Percentiles rank a stretch among this genome's conserved stretches.
phyloP scores from a whole-genome alignment of 2,329 filamentous ascomycete species.

The Trichoderma semiorbis region DNA sequence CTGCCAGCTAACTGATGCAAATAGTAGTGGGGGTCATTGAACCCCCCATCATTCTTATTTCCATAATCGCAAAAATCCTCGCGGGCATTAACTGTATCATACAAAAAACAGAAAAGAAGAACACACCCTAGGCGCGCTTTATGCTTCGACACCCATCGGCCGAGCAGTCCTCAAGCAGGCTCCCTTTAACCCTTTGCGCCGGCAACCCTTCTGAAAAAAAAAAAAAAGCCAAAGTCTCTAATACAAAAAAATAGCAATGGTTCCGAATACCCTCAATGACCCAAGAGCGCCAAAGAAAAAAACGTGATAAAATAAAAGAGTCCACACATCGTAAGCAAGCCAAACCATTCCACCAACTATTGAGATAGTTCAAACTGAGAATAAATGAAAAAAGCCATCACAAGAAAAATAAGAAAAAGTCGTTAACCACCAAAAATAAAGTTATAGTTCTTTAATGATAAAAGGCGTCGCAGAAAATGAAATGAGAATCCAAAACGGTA shows the following conservation, averaged over 20 bases:
- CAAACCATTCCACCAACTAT: background rate
- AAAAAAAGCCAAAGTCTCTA: conserved; percentile 1
- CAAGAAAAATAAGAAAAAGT: conserved; percentile 6
- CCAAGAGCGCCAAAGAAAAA: conserved; percentile 11
- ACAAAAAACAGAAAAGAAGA: conserved; percentile 5
- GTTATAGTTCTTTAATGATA: conserved; percentile 8
- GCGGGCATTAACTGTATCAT: conserved; percentile 17
- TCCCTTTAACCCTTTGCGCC: conserved; percentile 10
- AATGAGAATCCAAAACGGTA: conserved; percentile 15
- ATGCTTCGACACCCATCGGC: conserved; percentile 10
- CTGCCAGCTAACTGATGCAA: background rate
- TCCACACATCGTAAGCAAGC: background rate
- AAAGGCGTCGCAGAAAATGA: background rate
- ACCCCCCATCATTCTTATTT: conserved; percentile 11
- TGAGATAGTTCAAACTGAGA: background rate
- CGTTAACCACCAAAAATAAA: background rate
- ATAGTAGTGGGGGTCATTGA: background rate
- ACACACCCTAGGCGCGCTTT: conserved; percentile 14
- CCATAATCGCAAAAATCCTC: conserved; percentile 1
- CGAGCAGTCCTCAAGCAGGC: conserved; percentile 18
- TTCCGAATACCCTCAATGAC: background rate
- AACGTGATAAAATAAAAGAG: background rate
- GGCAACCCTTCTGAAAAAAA: conserved; percentile 13
- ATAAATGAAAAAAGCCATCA: background rate
- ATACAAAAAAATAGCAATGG: conserved; percentile 8